Base-by-base conservation (phyloP, 1,284 basidiomycete species). In the Ceratobasidium sp. region DNA sequence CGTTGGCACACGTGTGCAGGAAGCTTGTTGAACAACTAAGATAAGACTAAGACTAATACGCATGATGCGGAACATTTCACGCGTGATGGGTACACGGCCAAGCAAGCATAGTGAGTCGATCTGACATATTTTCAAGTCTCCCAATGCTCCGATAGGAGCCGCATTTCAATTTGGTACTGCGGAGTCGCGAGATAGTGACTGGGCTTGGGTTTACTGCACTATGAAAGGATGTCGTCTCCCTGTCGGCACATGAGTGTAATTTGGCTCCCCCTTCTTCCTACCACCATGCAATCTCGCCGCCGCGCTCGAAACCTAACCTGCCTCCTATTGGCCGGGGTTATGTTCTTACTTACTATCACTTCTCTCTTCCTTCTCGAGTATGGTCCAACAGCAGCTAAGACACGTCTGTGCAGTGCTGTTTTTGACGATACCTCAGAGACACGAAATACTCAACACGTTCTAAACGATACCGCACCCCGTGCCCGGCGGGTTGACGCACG, bases 241-340 rank as follows among this genome's bases (percentile, higher is more conserved):
- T 17, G 20, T 13, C n/a, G n/a, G n/a, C n/a, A n/a, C 44, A 13
- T 6, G 13, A 13, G 17, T 38, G 59, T 42, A 17, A 62, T 17
- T 42, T 62, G 7, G 10, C 38, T 40, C 33, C 10, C 40, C 15
- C 20, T 33, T 17, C 52, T 26, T 23, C 56, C 67, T 26, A 46
- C 64, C 64, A 59, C 68, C 68, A 71, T 71, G 54, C 67, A 69
- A 9, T 12, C 67, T 15, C 28, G 23, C 68, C 38, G 59, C 54
- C 68, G 68, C 3, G 33, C 68, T 40, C 68, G 54, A 2, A 57
- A 71, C 20, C 54, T 71, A 38, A 59, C 56, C 44, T 71, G 68
- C 20, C 38, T 71, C 6, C 1, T 59, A 17, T 71, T 71, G 20
- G 54, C 38, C 6, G 68, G n/a, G 20, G 57, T 71, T 23, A 2